A percentile compares a stretch with the other conserved stretches of the same genome.
These are phyloP conservation scores for Dicorynia guianensis DNA, from an alignment of 306 rosid genomes.

Conservation along the genomic window DNA sequence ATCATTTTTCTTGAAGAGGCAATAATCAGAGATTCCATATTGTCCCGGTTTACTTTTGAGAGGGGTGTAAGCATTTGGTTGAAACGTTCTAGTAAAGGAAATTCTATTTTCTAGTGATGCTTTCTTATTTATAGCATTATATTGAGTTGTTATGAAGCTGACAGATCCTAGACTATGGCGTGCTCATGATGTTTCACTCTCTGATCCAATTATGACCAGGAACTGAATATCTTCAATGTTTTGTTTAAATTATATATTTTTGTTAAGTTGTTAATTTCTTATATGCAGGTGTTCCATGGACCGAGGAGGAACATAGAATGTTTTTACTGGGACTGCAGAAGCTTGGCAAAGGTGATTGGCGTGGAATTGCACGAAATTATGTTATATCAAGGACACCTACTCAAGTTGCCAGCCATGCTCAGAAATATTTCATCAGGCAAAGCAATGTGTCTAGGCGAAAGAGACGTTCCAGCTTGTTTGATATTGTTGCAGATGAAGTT, in stretches of 20 bases:
- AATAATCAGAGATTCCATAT: slow-evolving; percentile 12
- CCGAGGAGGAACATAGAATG: slow-evolving; percentile 99
- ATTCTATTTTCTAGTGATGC: background rate
- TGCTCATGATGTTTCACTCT: background rate
- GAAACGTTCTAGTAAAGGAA: background rate
- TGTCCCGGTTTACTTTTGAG: slow-evolving; percentile 14
- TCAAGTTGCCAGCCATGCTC: slow-evolving; percentile 99
- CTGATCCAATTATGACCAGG: background rate
- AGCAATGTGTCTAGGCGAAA: slow-evolving; percentile 90
- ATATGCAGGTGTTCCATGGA: slow-evolving; percentile 92
- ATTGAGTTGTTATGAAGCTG: background rate
- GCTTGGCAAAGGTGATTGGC: slow-evolving; percentile 99
- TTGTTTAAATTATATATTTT: background rate
- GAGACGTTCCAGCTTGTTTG: slow-evolving; percentile 97
- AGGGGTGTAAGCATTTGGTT: slow-evolving; percentile 2
- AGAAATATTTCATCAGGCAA: slow-evolving; percentile 95
- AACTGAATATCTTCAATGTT: background rate
- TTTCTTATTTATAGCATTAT: background rate
- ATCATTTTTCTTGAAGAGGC: slow-evolving; percentile 18
- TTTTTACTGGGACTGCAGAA: slow-evolving; percentile 93
- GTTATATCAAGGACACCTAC: slow-evolving; percentile 96
- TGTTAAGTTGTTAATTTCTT: background rate
- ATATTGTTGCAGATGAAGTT: slow-evolving; percentile 91
- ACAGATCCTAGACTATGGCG: background rate
- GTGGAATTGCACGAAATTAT: slow-evolving; percentile 95